phyloP scores from a whole-genome alignment of 208 protist genomes.

The Crithidia sp. region DNA sequence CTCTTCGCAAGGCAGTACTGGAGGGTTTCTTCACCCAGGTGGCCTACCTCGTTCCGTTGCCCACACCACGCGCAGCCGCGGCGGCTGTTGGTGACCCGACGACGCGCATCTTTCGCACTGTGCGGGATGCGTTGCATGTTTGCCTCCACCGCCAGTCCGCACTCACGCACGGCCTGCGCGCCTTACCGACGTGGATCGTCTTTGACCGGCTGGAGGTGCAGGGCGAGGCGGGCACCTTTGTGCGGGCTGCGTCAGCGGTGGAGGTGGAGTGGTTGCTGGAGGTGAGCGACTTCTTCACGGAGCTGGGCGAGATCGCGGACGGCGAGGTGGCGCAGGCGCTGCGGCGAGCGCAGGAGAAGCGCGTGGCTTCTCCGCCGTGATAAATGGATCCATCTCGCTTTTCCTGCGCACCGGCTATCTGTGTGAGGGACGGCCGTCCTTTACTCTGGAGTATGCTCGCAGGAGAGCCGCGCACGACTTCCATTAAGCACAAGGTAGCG shows the following conservation, averaged over 20 bases:
- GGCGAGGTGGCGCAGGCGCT: slow-evolving; percentile 65
- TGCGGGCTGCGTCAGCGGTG: slow-evolving; percentile 65
- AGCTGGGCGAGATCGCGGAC: slow-evolving; percentile 69
- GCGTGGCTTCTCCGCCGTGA: background rate
- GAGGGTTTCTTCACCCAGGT: slow-evolving; percentile 89
- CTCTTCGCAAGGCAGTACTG: slow-evolving; percentile 77
- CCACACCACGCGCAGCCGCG: background rate
- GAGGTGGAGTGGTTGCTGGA: slow-evolving; percentile 78
- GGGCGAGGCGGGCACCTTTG: slow-evolving; percentile 69
- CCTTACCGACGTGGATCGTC: slow-evolving; percentile 70
- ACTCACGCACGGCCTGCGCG: slow-evolving; percentile 17
- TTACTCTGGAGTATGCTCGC: too few species aligned
- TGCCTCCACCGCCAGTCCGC: slow-evolving; percentile 63
- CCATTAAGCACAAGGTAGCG: too few species aligned
- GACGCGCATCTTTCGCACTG: slow-evolving; percentile 55
- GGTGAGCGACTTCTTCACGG: slow-evolving; percentile 70
- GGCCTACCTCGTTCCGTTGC: slow-evolving; percentile 46
- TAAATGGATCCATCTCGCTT: background rate
- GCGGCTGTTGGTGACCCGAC: slow-evolving; percentile 5
- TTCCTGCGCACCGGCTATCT: too few species aligned
- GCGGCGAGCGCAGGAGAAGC: slow-evolving; percentile 28
- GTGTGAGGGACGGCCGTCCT: too few species aligned
- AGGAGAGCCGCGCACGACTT: too few species aligned
- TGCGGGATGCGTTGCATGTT: slow-evolving; percentile 59
- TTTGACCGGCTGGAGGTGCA: slow-evolving; percentile 90